Conservation (phyloP, 2,329 filamentous ascomycete species). For the Diaporthe caulivora region DNA sequence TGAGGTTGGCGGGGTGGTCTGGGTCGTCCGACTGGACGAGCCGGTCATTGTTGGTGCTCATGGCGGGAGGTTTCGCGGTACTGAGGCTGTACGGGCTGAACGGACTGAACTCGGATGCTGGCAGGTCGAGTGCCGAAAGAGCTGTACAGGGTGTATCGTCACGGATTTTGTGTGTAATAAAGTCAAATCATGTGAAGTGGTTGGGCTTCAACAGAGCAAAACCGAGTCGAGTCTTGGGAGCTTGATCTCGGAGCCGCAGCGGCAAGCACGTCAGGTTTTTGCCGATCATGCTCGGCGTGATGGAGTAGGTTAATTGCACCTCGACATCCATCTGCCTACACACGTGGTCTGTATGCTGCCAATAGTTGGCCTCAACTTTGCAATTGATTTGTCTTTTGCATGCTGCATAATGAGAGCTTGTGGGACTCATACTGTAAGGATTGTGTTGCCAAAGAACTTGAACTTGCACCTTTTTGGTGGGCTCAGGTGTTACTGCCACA, state of each 20-base stretch:
- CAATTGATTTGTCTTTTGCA: not conserved
- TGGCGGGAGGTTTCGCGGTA: not conserved
- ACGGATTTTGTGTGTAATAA: not conserved
- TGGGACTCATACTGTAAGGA: too few species aligned
- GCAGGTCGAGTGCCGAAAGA: not conserved
- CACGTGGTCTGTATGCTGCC: not conserved
- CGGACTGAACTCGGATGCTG: not conserved
- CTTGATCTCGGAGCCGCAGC: slow-evolving; percentile 4
- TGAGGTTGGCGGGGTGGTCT: slow-evolving; percentile 93
- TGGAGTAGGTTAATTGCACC: not conserved
- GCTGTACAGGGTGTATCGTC: not conserved
- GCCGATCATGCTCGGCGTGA: slow-evolving; percentile 13
- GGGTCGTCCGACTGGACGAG: slow-evolving; percentile 76
- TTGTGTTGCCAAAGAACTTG: not conserved
- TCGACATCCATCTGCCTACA: not conserved
- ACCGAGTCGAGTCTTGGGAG: not conserved
- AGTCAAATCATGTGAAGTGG: not conserved
- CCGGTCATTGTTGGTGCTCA: slow-evolving; percentile 58
- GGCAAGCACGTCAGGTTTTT: slow-evolving; percentile 25
- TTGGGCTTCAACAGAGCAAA: not conserved
- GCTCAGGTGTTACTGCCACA: not conserved
- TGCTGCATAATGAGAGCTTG: not conserved
- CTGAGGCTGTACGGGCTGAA: not conserved
- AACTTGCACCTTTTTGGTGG: not conserved
- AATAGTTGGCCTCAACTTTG: not conserved